Base-by-base conservation (phyloP, 345 rosid genomes). In the Citrus inodora region DNA sequence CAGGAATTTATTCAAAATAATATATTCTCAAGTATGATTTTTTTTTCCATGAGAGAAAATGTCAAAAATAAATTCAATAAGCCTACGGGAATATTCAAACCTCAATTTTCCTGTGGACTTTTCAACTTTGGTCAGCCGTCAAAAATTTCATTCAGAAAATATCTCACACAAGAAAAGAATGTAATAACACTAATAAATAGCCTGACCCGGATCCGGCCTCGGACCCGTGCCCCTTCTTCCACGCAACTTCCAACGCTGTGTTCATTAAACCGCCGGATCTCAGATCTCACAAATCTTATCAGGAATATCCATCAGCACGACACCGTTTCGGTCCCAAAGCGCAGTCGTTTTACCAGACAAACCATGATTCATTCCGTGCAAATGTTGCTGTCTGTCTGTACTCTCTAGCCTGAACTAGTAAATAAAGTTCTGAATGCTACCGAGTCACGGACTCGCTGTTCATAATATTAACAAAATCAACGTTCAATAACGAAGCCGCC, bases 151-250 rank as follows among this genome's bases (percentile, higher is more conserved):
- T 17, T 51, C 22, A 16, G 19, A 51, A 51, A 51, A 51, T 51
- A 51, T 16, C 56, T 51, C 5, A 17, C 21, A 9, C 56, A 22
- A 22, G 7, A 0, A n/a, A 2, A 58, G 61, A 22, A 58, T 22
- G n/a, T 21, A 58, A 58, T 2, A 21, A 22, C 8, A 2, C 4
- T 22, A 22, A 22, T 22, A 53, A 53, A n/a, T 2, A 22, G 3
- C 4, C 3, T 4, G 9, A 22, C 11, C 62, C 24, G 27, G 17
- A 10, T 1, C 17, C 13, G 3, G 46, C 0, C 33, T 0, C 21
- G 61, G 55, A 25, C 82, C 83, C 48, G 73, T 69, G 21, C 61
- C 74, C 58, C 81, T 83, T 55, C 83, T 76, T 37, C 84, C 83
- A 71, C 81, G 86, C 37, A 55, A 5, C 2, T 14, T 19, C 21